These are phyloP conservation scores for Saprolegnia diclina DNA, from an alignment of 352 stramenopile species.

Conservation along the genomic window DNA sequence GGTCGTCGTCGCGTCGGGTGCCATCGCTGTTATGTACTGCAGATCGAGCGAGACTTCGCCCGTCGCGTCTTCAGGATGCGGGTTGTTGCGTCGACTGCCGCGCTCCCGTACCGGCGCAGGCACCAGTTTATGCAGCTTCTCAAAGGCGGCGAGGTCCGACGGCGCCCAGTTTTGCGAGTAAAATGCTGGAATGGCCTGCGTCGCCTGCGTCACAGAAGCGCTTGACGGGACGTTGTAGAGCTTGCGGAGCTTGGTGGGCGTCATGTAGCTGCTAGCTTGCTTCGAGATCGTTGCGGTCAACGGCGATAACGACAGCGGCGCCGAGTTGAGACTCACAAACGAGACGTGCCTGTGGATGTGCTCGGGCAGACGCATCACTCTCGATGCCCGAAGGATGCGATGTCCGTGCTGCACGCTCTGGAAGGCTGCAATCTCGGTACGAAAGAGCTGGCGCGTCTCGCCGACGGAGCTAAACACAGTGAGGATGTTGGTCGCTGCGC, in stretches of 20 bases:
- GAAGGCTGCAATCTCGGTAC: background rate
- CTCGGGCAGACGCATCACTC: background rate
- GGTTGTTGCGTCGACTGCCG: slow-evolving; percentile 46
- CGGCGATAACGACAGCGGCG: background rate
- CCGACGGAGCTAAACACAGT: background rate
- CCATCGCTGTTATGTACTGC: slow-evolving; percentile 85
- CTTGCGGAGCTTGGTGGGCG: background rate
- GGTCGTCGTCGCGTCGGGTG: slow-evolving; percentile 71
- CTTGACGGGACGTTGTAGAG: slow-evolving; percentile 28
- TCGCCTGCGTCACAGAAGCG: slow-evolving; percentile 56
- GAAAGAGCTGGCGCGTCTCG: background rate
- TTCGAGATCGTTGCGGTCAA: background rate
- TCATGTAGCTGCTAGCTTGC: background rate
- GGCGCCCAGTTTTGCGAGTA: slow-evolving; percentile 58
- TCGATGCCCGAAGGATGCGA: slow-evolving; percentile 2
- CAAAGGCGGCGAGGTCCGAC: slow-evolving; percentile 52
- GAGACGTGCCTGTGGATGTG: background rate
- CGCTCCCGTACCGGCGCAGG: slow-evolving; percentile 48
- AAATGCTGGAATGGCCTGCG: slow-evolving; percentile 64
- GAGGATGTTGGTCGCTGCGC: slow-evolving; percentile 5
- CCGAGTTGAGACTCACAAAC: slow-evolving; percentile 16
- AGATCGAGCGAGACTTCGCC: slow-evolving; percentile 85
- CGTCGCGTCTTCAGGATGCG: slow-evolving; percentile 27
- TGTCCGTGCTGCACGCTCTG: too few species aligned
- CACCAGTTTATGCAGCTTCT: slow-evolving; percentile 32